These are phyloP conservation scores for Amanita jacksonii DNA, from an alignment of 768 basidiomycete species.

Conservation along the genomic window DNA sequence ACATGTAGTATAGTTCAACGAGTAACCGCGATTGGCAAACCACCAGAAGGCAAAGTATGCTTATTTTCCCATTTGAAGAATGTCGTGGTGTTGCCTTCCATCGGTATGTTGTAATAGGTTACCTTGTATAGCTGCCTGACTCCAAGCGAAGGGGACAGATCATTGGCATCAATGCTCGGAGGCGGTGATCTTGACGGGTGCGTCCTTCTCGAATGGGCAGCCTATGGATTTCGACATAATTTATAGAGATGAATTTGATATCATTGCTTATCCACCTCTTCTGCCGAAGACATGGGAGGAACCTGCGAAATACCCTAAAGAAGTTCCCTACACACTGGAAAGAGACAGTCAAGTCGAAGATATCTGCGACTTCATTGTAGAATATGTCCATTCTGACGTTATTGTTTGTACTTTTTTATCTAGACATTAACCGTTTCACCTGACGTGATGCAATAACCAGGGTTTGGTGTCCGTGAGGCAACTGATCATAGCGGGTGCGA, in stretches of 20 bases:
- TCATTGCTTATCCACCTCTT: constrained; percentile 46
- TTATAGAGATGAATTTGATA: constrained; percentile 53
- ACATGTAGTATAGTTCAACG: constrained; percentile 42
- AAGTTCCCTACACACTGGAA: constrained; percentile 27
- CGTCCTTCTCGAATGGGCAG: constrained; percentile 9
- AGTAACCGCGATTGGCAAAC: constrained; percentile 62
- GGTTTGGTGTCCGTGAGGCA: constrained; percentile 62
- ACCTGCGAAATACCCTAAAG: constrained; percentile 42
- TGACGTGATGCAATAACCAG: constrained; percentile 23
- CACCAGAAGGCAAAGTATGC: constrained; percentile 45
- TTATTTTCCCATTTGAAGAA: constrained; percentile 56
- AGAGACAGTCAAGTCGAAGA: constrained; percentile 53
- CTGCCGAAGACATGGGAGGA: constrained; percentile 41
- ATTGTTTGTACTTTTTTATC: constrained; percentile 34
- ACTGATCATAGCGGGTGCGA: constrained; percentile 59
- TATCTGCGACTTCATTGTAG: constrained; percentile 71
- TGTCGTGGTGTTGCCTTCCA: constrained; percentile 60
- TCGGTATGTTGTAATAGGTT: constrained; percentile 28
- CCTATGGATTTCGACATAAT: background rate
- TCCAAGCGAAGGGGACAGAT: constrained; percentile 47
- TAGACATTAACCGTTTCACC: background rate
- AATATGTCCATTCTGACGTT: constrained; percentile 79
- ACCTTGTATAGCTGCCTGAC: background rate
- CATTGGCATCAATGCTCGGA: constrained; percentile 58
- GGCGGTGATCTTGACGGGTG: constrained; percentile 82